These are phyloP conservation scores for Castanopsis chinensis DNA, from an alignment of 306 rosid genomes.

Conservation along the genomic window DNA sequence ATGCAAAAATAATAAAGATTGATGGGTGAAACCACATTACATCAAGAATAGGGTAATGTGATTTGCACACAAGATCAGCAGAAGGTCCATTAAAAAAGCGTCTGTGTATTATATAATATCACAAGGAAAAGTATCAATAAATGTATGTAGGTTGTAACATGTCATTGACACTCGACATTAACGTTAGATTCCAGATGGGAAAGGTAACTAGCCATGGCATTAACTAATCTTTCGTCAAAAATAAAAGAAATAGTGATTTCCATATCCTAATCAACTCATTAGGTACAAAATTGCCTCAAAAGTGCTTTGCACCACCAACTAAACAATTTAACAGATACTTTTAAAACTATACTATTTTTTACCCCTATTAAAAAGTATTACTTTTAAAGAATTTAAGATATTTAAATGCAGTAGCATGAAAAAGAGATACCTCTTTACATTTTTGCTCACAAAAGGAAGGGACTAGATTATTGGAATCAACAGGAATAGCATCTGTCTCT, in stretches of 20 bases:
- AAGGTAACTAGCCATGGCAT: neutral
- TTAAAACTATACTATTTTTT: neutral
- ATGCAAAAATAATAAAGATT: neutral
- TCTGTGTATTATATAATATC: neutral
- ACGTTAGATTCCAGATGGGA: neutral
- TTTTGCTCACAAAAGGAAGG: slow-evolving; percentile 70
- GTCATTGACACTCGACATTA: neutral
- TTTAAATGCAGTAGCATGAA: neutral
- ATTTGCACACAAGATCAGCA: neutral
- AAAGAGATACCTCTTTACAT: slow-evolving; percentile 77
- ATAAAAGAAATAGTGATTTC: neutral
- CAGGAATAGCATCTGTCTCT: slow-evolving; percentile 44
- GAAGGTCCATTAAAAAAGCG: neutral
- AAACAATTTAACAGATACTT: neutral
- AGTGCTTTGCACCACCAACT: neutral
- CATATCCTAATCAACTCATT: neutral
- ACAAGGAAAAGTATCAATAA: neutral
- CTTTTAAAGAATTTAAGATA: neutral
- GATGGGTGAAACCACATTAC: neutral
- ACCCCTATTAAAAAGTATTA: too few relatives aligned
- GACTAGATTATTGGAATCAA: slow-evolving; percentile 24
- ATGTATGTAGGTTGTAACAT: neutral
- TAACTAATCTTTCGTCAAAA: neutral
- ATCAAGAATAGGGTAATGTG: neutral
- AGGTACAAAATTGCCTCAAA: neutral